These are phyloP conservation scores for Exophiala viscosa DNA, from an alignment of 2,329 filamentous ascomycete species.

Conservation along the genomic window DNA sequence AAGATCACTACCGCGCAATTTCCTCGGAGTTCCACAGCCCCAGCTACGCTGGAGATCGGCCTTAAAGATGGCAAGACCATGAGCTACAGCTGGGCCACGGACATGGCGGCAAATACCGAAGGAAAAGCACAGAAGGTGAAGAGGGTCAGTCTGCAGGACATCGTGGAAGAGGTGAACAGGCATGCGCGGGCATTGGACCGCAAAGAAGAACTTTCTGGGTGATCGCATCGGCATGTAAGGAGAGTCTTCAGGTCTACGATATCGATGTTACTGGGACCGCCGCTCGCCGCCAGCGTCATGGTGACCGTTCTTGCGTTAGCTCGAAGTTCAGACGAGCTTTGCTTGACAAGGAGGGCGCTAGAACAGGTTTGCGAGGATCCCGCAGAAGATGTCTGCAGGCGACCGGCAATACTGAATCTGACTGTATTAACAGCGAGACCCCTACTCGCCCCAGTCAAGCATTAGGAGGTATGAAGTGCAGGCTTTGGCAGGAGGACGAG, in stretches of 20 bases:
- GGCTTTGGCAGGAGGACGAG: no score
- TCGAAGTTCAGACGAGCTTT: no score
- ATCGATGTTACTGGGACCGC: background rate
- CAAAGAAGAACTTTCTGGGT: conserved; percentile 69
- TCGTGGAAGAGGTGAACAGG: conserved; percentile 83
- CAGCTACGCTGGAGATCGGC: conserved; percentile 69
- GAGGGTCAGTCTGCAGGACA: conserved; percentile 75
- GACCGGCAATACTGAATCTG: no score
- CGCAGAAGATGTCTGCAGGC: no score
- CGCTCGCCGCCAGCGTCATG: background rate
- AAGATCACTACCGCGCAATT: conserved; percentile 74
- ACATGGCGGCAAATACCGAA: conserved; percentile 57
- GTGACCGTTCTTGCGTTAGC: no score
- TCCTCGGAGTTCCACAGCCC: conserved; percentile 59
- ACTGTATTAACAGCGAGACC: no score
- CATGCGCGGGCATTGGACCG: conserved; percentile 80
- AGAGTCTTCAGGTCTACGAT: background rate
- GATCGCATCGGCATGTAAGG: conserved; percentile 4
- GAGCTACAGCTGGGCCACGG: conserved; percentile 49
- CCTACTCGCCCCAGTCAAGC: no score
- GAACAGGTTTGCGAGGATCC: no score
- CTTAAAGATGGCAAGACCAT: conserved; percentile 97
- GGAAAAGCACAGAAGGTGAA: conserved; percentile 70
- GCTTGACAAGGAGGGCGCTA: no score
- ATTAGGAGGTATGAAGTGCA: no score